Percentiles rank a stretch among this genome's conserved stretches.
phyloP scores from a whole-genome alignment of 1,284 basidiomycete species.

The Puccinia coronata region DNA sequence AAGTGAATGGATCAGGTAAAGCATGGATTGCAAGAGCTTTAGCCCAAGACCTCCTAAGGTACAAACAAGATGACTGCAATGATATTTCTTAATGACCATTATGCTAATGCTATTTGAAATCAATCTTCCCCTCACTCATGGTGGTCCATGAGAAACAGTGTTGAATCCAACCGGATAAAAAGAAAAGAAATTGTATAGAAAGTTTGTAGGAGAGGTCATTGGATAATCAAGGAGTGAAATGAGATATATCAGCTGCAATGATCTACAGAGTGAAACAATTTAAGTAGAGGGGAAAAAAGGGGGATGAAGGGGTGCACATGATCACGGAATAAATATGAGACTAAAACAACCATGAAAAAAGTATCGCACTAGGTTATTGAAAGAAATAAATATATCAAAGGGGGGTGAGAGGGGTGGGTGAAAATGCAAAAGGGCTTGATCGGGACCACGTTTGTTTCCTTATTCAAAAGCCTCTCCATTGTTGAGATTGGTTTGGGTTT shows the following conservation, averaged over 20 bases:
- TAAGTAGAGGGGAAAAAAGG: not conserved
- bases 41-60: no score
- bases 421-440: not conserved
- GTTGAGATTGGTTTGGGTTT: constrained; percentile 34
- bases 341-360: no score
- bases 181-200: not conserved
- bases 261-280: no score
- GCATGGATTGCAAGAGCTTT: no score
- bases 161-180: not conserved
- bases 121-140: no score
- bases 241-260: not conserved
- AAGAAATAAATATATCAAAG: not conserved
- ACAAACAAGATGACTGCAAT: no score
- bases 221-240: not conserved
- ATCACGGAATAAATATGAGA: not conserved
- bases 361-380: not conserved
- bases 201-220: not conserved
- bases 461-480: constrained; percentile 41
- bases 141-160: not conserved
- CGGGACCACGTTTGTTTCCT: not conserved
- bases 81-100: no score
- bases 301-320: not conserved
- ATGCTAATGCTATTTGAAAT: no score
- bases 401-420: not conserved
- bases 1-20: no score